Evolutionary conservation across 2,329 filamentous ascomycete genomes (phyloP).

Genomic region (Cladosporium oxysporum): DNA sequence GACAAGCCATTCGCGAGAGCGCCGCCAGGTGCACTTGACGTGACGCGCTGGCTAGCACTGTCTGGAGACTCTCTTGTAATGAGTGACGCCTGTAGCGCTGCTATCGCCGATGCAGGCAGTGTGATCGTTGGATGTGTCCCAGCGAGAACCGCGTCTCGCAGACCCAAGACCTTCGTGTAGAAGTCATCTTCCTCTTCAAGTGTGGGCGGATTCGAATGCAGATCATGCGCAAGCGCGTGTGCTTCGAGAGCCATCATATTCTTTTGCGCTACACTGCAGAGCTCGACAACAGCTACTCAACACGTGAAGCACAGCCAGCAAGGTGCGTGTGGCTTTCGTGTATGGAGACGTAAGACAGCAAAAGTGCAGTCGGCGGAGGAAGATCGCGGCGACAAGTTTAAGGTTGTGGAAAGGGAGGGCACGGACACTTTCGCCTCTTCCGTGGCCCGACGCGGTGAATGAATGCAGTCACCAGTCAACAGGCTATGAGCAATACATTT

Average conservation of each 20-base stretch:
- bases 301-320: conserved; percentile 4
- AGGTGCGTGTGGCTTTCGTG: conserved; percentile 1
- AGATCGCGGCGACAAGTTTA: conserved; percentile 7
- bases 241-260: conserved; percentile 25
- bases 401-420: conserved; percentile 15
- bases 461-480: conserved; percentile 9
- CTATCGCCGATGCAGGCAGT: conserved; percentile 56
- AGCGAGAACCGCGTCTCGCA: conserved; percentile 78
- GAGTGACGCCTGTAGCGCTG: conserved; percentile 34
- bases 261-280: conserved; percentile 6
- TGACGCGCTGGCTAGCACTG: conserved; percentile 7
- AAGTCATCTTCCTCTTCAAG: conserved; percentile 39
- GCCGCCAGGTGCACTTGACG: conserved; percentile 8
- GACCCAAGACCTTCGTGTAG: conserved; percentile 76
- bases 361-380: conserved; percentile 12
- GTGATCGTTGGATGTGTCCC: conserved; percentile 69
- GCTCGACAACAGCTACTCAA: not conserved
- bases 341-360: not conserved
- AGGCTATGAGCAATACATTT: conserved; percentile 9
- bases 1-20: not conserved
- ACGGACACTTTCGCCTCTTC: conserved; percentile 9
- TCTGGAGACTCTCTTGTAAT: conserved; percentile 18
- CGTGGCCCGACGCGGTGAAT: conserved; percentile 10
- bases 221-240: conserved; percentile 21
- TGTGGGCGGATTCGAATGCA: conserved; percentile 26